A percentile compares a stretch with the other conserved stretches of the same genome.
Evolutionary conservation across 352 stramenopile genomes (phyloP).

Genomic region (Thalassiosira livingstoniorum): DNA sequence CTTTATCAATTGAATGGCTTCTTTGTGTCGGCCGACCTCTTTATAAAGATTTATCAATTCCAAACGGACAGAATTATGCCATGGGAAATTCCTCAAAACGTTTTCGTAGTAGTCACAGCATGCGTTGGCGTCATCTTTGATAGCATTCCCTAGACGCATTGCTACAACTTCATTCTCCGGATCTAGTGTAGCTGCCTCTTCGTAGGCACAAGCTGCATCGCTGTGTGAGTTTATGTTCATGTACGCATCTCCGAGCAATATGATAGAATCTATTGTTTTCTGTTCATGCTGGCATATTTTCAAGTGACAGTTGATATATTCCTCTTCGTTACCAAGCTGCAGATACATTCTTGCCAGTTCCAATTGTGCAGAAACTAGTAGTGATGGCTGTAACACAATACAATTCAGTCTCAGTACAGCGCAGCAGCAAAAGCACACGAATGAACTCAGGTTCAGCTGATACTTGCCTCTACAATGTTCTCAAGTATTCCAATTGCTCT

Average conservation of each 20-base stretch:
- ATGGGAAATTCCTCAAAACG: background rate
- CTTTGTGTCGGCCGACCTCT: background rate
- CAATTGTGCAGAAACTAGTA: background rate
- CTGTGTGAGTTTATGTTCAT: background rate
- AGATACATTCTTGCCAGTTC: background rate
- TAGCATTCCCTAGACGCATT: background rate
- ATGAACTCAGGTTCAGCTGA: no score
- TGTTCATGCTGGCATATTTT: background rate
- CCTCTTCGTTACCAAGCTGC: background rate
- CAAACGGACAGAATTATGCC: background rate
- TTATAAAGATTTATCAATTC: background rate
- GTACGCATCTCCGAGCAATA: conserved; percentile 4
- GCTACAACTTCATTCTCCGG: background rate
- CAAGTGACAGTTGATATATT: conserved; percentile 11
- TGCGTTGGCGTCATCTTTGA: background rate
- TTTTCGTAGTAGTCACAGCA: background rate
- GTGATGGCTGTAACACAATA: background rate
- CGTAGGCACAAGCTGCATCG: background rate
- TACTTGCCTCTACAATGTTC: background rate
- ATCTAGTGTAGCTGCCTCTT: background rate
- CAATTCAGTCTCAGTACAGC: no score
- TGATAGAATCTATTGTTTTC: background rate
- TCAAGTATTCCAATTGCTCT: background rate
- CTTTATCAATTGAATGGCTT: background rate
- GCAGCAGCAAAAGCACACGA: no score